Evolutionary conservation across 2,329 filamentous ascomycete species (phyloP).

Genomic region (Neopestalotiopsis sp.): DNA sequence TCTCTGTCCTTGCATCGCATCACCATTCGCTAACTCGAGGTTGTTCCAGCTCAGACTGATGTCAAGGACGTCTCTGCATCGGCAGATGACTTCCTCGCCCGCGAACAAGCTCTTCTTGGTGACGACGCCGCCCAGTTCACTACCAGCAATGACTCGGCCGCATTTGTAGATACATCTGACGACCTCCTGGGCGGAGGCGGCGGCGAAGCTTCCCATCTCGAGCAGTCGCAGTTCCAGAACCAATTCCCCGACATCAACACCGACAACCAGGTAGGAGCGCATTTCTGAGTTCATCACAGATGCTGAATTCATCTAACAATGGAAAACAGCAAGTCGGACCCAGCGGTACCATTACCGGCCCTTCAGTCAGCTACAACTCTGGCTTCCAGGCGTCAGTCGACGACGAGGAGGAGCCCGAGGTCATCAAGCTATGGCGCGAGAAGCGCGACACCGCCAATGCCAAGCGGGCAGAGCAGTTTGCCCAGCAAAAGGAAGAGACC

Average conservation of each 20-base stretch:
- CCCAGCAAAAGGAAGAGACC: slow-evolving; percentile 82
- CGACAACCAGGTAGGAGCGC: slow-evolving; percentile 67
- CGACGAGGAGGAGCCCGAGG: slow-evolving; percentile 84
- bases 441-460: slow-evolving; percentile 82
- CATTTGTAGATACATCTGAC: slow-evolving; percentile 67
- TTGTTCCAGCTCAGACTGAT: slow-evolving; percentile 68
- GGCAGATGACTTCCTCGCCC: slow-evolving; percentile 84
- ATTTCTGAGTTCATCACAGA: background rate
- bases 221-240: slow-evolving; percentile 72
- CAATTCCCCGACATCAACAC: slow-evolving; percentile 83
- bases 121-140: slow-evolving; percentile 93
- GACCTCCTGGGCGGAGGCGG: slow-evolving; percentile 74
- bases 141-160: slow-evolving; percentile 73
- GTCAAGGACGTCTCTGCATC: slow-evolving; percentile 65
- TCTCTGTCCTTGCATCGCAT: background rate
- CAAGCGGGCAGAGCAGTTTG: slow-evolving; percentile 85
- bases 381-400: slow-evolving; percentile 62
- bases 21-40: background rate
- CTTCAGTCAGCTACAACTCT: slow-evolving; percentile 67
- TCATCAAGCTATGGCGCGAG: slow-evolving; percentile 91
- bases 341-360: slow-evolving; percentile 81
- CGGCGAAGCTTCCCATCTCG: slow-evolving; percentile 46
- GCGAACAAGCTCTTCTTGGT: slow-evolving; percentile 88
- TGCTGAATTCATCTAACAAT: slow-evolving; percentile 22
- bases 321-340: slow-evolving; percentile 69